Evolutionary conservation across 345 rosid genomes (phyloP).

Genomic region (Nephelium lappaceum): DNA sequence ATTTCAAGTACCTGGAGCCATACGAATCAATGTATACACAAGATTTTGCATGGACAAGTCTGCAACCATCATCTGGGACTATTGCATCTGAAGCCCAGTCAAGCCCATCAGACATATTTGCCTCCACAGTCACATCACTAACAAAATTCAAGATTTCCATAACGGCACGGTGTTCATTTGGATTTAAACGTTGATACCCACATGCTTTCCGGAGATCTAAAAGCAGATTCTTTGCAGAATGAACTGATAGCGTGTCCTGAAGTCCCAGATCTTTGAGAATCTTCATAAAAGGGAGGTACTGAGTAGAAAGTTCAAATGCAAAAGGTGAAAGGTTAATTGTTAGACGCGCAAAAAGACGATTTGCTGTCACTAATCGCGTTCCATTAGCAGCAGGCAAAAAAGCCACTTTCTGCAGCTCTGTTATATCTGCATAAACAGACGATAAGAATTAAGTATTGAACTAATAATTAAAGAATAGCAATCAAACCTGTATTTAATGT

Average conservation of each 20-base stretch:
- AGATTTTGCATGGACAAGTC: conserved; percentile 77
- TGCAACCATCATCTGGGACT: conserved; percentile 92
- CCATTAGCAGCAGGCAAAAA: conserved; percentile 95
- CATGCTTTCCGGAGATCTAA: conserved; percentile 71
- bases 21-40: conserved; percentile 79
- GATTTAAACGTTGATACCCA: conserved; percentile 89
- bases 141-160: conserved; percentile 78
- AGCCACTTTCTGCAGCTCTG: conserved; percentile 72
- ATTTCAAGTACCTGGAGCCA: conserved; percentile 75
- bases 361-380: conserved; percentile 78
- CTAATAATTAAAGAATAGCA: not conserved
- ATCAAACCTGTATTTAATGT: not conserved
- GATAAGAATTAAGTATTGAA: conserved; percentile 13
- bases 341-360: conserved; percentile 76
- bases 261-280: conserved; percentile 88
- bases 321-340: conserved; percentile 85
- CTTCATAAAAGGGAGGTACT: conserved; percentile 75
- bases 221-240: conserved; percentile 73
- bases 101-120: conserved; percentile 30
- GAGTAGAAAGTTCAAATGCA: conserved; percentile 86
- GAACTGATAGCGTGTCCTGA: conserved; percentile 71
- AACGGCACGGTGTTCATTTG: conserved; percentile 94
- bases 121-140: conserved; percentile 48
- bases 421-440: conserved; percentile 52
- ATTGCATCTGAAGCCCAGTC: conserved; percentile 62